Conservation (phyloP, 2,329 filamentous ascomycete genomes). For the Camillea tinctor region DNA sequence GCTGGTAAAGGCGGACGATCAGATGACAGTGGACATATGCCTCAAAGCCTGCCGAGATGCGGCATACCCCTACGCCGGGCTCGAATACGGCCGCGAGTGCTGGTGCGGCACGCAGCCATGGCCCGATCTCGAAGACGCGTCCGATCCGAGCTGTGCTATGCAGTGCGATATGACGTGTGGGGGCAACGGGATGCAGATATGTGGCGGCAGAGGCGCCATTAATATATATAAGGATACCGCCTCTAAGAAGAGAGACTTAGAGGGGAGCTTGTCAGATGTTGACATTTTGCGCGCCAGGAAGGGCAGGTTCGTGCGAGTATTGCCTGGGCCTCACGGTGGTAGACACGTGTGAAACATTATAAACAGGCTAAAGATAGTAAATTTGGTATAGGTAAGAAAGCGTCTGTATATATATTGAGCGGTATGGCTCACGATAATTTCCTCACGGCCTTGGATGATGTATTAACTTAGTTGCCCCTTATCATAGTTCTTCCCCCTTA, state of each 20-base stretch:
- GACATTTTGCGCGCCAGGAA: neutral
- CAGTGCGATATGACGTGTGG: constrained; percentile 21
- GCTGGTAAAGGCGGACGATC: constrained; percentile 8
- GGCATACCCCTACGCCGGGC: constrained; percentile 6
- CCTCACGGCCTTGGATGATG: too few relatives aligned
- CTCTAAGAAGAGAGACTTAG: neutral
- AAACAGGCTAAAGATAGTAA: too few relatives aligned
- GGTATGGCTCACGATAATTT: too few relatives aligned
- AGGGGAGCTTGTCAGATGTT: neutral
- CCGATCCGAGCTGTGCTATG: constrained; percentile 18
- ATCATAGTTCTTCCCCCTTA: too few relatives aligned
- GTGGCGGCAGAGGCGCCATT: neutral
- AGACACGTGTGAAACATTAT: too few relatives aligned
- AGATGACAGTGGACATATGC: constrained; percentile 13
- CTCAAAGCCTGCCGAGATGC: constrained; percentile 3
- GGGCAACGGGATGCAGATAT: constrained; percentile 14
- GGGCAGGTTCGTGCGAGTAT: neutral
- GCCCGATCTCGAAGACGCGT: constrained; percentile 12
- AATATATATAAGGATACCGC: neutral
- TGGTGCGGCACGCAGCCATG: constrained; percentile 7
- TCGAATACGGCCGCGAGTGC: constrained; percentile 15
- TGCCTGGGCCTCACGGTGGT: too few relatives aligned
- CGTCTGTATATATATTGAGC: too few relatives aligned
- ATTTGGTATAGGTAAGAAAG: too few relatives aligned
- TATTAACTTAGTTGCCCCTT: too few relatives aligned